Conservation (phyloP, 495 filamentous ascomycete species). For the Entonaema liquescens region DNA sequence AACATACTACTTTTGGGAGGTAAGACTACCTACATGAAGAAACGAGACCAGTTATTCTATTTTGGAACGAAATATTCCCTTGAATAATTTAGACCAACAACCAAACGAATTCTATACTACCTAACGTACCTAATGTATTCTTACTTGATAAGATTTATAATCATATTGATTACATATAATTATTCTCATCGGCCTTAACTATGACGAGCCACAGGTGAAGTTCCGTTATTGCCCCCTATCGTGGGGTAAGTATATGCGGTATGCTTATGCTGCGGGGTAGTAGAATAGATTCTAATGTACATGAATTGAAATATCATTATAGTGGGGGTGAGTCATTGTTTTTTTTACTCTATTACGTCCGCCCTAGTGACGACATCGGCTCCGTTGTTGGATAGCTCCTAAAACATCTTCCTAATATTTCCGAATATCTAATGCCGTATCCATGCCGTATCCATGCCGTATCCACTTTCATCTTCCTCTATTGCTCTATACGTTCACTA, state of each 20-base stretch:
- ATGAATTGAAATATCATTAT: background rate
- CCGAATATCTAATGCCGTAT: background rate
- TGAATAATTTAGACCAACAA: background rate
- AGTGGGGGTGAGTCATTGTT: background rate
- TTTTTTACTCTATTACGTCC: background rate
- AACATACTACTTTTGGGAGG: background rate
- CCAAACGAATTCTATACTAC: background rate
- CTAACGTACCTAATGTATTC: background rate
- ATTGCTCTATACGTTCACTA: background rate
- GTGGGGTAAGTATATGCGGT: background rate
- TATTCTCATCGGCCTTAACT: background rate
- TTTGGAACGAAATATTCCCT: constrained; percentile 5
- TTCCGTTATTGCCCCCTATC: background rate
- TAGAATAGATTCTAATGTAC: background rate
- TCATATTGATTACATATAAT: background rate
- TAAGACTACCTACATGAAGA: constrained; percentile 30
- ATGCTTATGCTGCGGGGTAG: constrained; percentile 33
- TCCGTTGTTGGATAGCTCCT: background rate
- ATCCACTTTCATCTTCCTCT: background rate
- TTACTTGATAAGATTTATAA: background rate
- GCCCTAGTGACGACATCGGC: constrained; percentile 1
- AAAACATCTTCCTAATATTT: constrained; percentile 1
- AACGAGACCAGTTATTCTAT: constrained; percentile 13
- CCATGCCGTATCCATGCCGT: background rate
- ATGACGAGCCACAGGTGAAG: background rate